A percentile compares a stretch with the other conserved stretches of the same genome.
Evolutionary conservation across 306 rosid genomes (phyloP).

Genomic region (Lupinus albus): DNA sequence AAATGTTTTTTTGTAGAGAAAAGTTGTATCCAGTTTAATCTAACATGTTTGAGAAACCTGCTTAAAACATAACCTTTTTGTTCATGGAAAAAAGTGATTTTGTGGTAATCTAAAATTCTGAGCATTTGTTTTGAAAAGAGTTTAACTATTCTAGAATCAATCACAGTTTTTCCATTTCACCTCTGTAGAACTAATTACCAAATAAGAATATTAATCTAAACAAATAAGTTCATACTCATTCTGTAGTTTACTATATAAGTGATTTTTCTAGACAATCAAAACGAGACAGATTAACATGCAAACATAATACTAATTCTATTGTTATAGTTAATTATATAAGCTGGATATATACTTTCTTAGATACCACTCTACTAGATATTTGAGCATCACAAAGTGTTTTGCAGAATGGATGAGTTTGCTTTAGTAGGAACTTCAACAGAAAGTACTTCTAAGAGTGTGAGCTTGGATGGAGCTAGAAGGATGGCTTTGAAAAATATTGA

Average conservation of each 20-base stretch:
- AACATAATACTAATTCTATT: not conserved
- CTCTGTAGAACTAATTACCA: not conserved
- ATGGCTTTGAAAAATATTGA: conserved; percentile 96
- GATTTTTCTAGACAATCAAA: not conserved
- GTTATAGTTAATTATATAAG: not conserved
- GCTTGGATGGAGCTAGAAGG: conserved; percentile 91
- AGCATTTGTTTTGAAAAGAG: not conserved
- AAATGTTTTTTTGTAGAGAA: not conserved
- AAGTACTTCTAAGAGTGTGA: conserved; percentile 76
- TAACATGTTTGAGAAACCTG: not conserved
- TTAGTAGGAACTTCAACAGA: conserved; percentile 73
- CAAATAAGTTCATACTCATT: not conserved
- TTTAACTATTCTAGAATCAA: not conserved
- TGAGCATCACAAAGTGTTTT: conserved; percentile 36
- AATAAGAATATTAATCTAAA: no score
- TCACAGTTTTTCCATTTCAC: not conserved
- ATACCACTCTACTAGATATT: conserved; percentile 20
- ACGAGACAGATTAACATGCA: not conserved
- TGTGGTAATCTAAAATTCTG: not conserved
- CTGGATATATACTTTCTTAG: conserved; percentile 1
- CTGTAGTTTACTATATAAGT: not conserved
- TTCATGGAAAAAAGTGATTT: not conserved
- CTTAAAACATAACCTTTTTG: not conserved
- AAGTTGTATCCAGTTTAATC: not conserved
- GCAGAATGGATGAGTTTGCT: conserved; percentile 98